Evolutionary conservation across 441 rosid species (phyloP).

Genomic region (Gossypium davidsonii): DNA sequence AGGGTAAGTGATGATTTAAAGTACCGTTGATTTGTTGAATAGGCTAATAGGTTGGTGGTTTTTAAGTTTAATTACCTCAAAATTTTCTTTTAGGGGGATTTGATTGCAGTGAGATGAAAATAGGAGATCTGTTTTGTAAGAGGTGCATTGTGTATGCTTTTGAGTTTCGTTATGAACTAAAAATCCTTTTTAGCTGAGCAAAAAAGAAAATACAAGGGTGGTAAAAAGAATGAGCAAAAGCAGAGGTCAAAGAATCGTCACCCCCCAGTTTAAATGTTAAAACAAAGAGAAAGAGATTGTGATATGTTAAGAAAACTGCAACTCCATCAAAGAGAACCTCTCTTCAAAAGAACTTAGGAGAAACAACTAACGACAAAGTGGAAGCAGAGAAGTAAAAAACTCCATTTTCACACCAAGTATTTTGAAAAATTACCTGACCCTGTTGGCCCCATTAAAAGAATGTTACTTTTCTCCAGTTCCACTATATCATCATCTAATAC

Average conservation of each 20-base stretch:
- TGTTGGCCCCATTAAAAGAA: conserved; percentile 95
- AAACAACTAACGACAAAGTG: background rate
- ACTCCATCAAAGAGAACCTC: background rate
- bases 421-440: conserved; percentile 72
- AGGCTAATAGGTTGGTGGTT: no score
- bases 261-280: background rate
- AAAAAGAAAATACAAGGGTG: no score
- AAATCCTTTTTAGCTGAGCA: no score
- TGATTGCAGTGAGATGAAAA: no score
- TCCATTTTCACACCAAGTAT: background rate
- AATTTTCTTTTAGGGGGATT: no score
- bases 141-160: no score
- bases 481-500: conserved; percentile 61
- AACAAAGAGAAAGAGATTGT: background rate
- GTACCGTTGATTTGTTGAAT: no score
- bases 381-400: background rate
- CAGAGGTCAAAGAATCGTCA: background rate
- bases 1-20: no score
- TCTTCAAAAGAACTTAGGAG: background rate
- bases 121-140: no score
- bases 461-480: conserved; percentile 96
- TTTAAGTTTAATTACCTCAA: no score
- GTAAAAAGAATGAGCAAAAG: background rate
- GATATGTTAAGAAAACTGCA: background rate
- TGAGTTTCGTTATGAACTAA: no score